Evolutionary conservation across 2,329 filamentous ascomycete species (phyloP), one percentile per base, ranked within the genome.

Genomic region (Aureobasidium sp.): DNA sequence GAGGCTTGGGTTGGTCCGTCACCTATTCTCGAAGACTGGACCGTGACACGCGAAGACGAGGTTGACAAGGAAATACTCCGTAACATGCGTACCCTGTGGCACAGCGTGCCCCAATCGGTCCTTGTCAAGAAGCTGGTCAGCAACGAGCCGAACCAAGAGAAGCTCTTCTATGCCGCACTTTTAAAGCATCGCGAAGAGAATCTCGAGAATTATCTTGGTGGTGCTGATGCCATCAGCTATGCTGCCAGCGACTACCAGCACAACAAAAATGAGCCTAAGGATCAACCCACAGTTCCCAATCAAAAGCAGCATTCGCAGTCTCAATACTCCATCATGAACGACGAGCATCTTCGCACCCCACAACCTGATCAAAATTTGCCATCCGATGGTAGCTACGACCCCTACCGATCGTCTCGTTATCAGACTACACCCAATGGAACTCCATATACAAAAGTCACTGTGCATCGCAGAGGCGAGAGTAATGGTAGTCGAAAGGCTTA

Each of bases 241-340:
- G 96, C 93, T 0, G 83, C 87, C 62, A 96, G 91, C 74, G 93
- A 97, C 70, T 94, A 95, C 68, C 93, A 97, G 69, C 91, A 95
- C 69, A 82, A 89, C 60, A 67, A 67, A 15, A 69, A 71, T n/a
- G 68, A 68, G 8, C 63, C 69, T 15, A 61, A 64, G 7, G 71
- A 75, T 53, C 61, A 73, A 41, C 70, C 73, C 31, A 68, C 74
- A 12, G 64, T 77, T 48, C 74, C 76, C 4, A 59, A 68, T 1
- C 68, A 68, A 5, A 66, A 64, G 42, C 72, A 73, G 56, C 78
- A 79, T 49, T 77, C 79, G 7, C 76, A 80, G 52, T 84, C 83
- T 5, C 79, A 81, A 47, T 83, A 81, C 66, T 84, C 83, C 1
- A 81, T 84, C 59, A 73, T 83, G 61, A 82, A 82, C 39, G 78